A percentile compares a stretch with the other conserved stretches of the same genome.
phyloP scores from a whole-genome alignment of 345 rosid species.

The Sonneratia alba region DNA sequence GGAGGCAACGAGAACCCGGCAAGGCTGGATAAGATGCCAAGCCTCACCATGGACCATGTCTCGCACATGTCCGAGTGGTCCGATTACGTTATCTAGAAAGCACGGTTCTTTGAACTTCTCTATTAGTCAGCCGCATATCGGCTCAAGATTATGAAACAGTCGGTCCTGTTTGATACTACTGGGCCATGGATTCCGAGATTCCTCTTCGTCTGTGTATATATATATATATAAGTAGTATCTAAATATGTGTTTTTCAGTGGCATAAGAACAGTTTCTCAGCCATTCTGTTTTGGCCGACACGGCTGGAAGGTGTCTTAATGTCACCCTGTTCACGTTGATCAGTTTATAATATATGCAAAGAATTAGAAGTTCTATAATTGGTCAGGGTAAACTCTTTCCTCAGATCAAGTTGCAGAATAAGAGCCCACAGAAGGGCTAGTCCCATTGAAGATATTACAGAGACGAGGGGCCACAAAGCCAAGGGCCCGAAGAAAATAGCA shows the following conservation, averaged over 20 bases:
- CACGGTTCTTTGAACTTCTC: neutral
- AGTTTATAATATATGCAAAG: neutral
- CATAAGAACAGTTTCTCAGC: neutral
- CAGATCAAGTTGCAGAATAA: too few species aligned
- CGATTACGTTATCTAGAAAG: constrained; percentile 74
- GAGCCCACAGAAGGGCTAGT: too few species aligned
- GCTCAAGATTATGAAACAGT: neutral
- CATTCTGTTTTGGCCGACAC: neutral
- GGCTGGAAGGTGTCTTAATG: neutral
- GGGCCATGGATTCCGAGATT: too few species aligned
- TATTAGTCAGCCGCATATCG: neutral
- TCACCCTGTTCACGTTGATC: neutral
- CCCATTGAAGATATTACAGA: too few species aligned
- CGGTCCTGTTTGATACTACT: neutral
- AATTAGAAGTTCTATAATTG: too few species aligned
- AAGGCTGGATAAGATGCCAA: constrained; percentile 66
- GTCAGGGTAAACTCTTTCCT: too few species aligned
- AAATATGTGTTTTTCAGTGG: neutral
- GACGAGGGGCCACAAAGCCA: too few species aligned
- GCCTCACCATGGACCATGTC: constrained; percentile 89
- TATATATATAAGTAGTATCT: neutral
- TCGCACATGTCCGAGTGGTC: constrained; percentile 80
- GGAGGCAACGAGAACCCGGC: constrained; percentile 87
- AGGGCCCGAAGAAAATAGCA: too few species aligned
- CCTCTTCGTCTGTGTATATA: too few species aligned